Base-by-base conservation (phyloP, 1,284 basidiomycete genomes). In the Gymnopus androsaceus region DNA sequence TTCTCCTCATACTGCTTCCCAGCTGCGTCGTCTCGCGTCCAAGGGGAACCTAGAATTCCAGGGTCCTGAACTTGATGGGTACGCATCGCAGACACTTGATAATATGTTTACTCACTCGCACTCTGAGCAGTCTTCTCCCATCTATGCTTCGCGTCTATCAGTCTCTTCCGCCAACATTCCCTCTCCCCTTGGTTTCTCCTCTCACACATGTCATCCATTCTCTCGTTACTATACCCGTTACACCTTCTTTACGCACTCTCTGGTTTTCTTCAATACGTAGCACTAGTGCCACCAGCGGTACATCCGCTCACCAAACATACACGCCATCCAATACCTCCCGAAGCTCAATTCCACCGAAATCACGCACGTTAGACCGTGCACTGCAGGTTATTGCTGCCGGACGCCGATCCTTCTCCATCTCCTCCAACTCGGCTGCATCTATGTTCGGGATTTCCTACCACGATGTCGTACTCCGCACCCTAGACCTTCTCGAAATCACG, bases 151-250 rank as follows among this genome's bases (percentile, higher is more conserved):
- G 81, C 34, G 75, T 82, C 5, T 90, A 90, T 69, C 78, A 82
- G 55, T 69, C 75, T 21, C 76, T 88, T 23, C 81, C 86, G 2
- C 77, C 79, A 3, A 77, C 81, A 7, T 83, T 79, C 56, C 79
- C 82, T 15, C 75, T 75, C 3, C 90, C 89, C 3, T 72, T 92
- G 34, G 74, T 81, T 1, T 65, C 83, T 0, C 90, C 90, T 1
- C 73, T 92, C 50, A 84, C 87, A 1, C 86, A 92, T 61, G 79
- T 85, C 57, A 85, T 92, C 37, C 90, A 92, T 63, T 74, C 84
- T 4, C 76, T 92, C 50, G 86, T 92, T 58, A 82, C 79, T 19
- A 81, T 92, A 54, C 90, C 90, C 50, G 72, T 90, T 33, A 76
- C 76, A 38, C 70, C 82, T 7, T 69, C 77, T 33, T 76, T 87